Evolutionary conservation across 441 rosid genomes (phyloP).

Genomic region (Erodium chrysanthum): DNA sequence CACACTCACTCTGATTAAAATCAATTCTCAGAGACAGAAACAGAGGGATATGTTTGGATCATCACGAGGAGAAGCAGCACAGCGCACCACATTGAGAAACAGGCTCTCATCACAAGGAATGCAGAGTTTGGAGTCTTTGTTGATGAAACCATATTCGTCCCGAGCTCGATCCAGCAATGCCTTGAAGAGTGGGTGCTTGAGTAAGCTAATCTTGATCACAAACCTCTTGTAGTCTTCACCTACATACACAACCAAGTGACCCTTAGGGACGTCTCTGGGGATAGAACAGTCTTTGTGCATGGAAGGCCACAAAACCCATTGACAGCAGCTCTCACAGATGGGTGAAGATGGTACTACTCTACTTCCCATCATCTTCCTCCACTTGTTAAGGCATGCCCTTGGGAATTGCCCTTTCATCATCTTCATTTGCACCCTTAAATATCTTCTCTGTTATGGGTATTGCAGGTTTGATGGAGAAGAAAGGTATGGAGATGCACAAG

Average conservation of each 20-base stretch:
- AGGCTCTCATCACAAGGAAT: constrained; percentile 34
- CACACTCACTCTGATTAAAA: not conserved
- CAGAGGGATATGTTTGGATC: constrained; percentile 6
- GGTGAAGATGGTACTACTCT: constrained; percentile 35
- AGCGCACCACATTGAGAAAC: constrained; percentile 21
- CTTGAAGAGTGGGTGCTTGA: constrained; percentile 31
- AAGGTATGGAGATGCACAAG: constrained; percentile 4
- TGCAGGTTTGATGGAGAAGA: constrained; percentile 1
- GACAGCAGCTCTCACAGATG: constrained; percentile 41
- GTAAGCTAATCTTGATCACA: constrained; percentile 23
- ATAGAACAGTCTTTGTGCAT: constrained; percentile 14
- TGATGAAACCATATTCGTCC: constrained; percentile 25
- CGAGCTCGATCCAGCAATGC: constrained; percentile 31
- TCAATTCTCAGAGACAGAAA: constrained; percentile 7
- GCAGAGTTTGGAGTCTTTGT: constrained; percentile 20
- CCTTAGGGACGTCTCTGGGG: constrained; percentile 34
- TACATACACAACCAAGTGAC: constrained; percentile 31
- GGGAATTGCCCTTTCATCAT: constrained; percentile 35
- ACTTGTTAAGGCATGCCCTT: constrained; percentile 38
- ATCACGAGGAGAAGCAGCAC: constrained; percentile 8
- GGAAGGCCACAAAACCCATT: constrained; percentile 38
- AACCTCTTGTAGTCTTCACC: constrained; percentile 30
- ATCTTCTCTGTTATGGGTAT: not conserved
- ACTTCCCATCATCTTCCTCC: constrained; percentile 46
- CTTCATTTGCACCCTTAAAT: not conserved